Conservation (phyloP, 495 filamentous ascomycete genomes). For the Chaetomium cochliodes region DNA sequence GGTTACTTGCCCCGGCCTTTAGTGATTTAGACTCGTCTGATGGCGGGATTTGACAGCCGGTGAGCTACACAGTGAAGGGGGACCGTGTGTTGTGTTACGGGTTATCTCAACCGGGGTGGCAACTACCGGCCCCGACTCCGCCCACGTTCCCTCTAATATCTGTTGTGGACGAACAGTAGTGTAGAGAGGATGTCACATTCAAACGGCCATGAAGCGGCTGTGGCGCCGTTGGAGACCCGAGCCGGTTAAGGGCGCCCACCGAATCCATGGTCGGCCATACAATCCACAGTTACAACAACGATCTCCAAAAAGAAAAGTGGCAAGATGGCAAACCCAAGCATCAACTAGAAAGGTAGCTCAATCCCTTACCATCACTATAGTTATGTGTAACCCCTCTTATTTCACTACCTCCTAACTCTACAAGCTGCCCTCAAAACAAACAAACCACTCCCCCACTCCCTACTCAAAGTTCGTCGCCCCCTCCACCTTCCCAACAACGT, state of each 20-base stretch:
- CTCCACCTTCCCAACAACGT: constrained; percentile 79
- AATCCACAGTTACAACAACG: no score
- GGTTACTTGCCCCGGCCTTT: neutral
- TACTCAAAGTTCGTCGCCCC: constrained; percentile 51
- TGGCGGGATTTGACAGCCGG: constrained; percentile 11
- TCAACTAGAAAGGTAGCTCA: neutral
- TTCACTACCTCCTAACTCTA: neutral
- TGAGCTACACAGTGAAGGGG: constrained; percentile 2
- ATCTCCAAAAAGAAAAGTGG: neutral
- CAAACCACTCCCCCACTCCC: neutral
- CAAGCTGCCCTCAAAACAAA: neutral
- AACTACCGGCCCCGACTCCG: neutral
- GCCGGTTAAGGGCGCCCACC: neutral
- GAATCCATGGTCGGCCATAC: neutral
- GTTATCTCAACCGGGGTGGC: neutral
- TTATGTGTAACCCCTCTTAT: neutral
- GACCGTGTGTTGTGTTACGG: neutral
- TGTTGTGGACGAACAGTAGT: neutral
- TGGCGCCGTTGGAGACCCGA: neutral
- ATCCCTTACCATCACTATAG: neutral
- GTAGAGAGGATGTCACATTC: neutral
- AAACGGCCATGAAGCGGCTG: neutral
- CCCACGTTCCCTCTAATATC: neutral
- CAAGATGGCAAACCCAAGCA: neutral
- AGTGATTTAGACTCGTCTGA: neutral